Base-by-base conservation (phyloP, 2,329 filamentous ascomycete genomes). In the Calcarisporium arbuscula region DNA sequence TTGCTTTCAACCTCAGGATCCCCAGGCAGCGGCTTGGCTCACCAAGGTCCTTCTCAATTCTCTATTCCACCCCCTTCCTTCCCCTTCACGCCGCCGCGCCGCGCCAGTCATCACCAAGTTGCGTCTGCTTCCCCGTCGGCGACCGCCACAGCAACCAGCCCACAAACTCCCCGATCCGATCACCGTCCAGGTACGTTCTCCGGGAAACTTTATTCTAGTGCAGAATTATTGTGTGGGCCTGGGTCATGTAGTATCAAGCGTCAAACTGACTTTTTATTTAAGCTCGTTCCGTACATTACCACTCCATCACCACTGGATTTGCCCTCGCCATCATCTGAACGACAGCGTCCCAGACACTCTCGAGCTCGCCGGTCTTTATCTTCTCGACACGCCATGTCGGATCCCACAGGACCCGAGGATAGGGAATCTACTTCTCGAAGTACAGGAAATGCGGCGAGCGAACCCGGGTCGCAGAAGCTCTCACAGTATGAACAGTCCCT, bases 331-430 rank as follows among this genome's bases (percentile, higher is more conserved):
- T 32, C 46, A 16, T 43, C 48, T 8, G 46, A 47, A 17, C 47
- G 46, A 8, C 44, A 49, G 19, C 52, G 55, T 32, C 50, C 47
- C 32, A 38, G 44, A 17, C 42, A 51, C 22, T 41, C 42, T 9
- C 48, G 56, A 40, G 40, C 39, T 23, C 52, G 56, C 29, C 50
- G 56, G 22, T 41, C 51, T 20, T 30, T 45, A 29, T 39, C 32
- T 8, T 32, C 45, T 8, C 48, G 54, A 30, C 45, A 48, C 15
- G 38, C 44, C 29, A 28, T 37, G 18, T 38, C 52, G 22, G 54
- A 57, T 14, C 22, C 37, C 10, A 29, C 28, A 8, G 38, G 46
- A 16, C 48, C 49, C n/a, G 35, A 45, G 3, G 46, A 53, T 12
- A 49, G 47, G 1, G 43, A 42, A 11, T 17, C 35, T 8, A 5